phyloP scores from a whole-genome alignment of 257 asterid species.

The Rehmannia glutinosa region DNA sequence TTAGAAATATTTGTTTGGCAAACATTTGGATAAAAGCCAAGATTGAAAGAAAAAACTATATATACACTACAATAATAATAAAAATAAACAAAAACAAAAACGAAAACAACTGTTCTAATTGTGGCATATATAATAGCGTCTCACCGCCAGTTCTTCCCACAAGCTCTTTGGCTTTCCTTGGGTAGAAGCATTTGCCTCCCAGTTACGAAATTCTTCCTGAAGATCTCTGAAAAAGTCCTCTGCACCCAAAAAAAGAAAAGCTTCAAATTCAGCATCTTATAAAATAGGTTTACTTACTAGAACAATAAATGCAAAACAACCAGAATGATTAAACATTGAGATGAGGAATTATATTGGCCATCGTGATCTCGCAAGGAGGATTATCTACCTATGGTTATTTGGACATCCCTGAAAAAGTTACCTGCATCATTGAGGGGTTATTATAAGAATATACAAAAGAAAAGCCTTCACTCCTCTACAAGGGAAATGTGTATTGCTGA shows the following conservation, averaged over 20 bases:
- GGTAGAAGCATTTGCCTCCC: constrained; percentile 69
- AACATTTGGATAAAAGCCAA: too few species aligned
- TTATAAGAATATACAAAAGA: constrained; percentile 39
- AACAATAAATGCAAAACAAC: constrained; percentile 1
- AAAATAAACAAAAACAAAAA: background rate
- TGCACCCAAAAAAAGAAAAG: constrained; percentile 32
- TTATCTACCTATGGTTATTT: constrained; percentile 83
- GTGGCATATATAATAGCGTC: constrained; percentile 19
- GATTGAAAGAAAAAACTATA: background rate
- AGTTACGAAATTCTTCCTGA: constrained; percentile 83
- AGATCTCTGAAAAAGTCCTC: constrained; percentile 92
- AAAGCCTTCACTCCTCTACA: constrained; percentile 5
- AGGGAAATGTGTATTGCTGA: constrained; percentile 8
- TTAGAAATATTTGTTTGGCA: too few species aligned
- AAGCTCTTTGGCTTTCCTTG: constrained; percentile 85
- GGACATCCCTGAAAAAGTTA: constrained; percentile 82
- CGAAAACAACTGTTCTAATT: constrained; percentile 9
- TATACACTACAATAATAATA: background rate
- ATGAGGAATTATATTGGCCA: constrained; percentile 23
- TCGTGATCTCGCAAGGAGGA: constrained; percentile 29
- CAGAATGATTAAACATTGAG: constrained; percentile 20
- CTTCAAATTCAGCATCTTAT: constrained; percentile 23
- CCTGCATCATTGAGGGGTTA: constrained; percentile 81
- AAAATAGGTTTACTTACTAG: background rate
- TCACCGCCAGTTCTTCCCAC: constrained; percentile 92